Percentiles rank a stretch among this genome's conserved stretches.
These are phyloP conservation scores for Penicillium digitatum DNA, from an alignment of 2,329 filamentous ascomycete species.

Conservation along the genomic window DNA sequence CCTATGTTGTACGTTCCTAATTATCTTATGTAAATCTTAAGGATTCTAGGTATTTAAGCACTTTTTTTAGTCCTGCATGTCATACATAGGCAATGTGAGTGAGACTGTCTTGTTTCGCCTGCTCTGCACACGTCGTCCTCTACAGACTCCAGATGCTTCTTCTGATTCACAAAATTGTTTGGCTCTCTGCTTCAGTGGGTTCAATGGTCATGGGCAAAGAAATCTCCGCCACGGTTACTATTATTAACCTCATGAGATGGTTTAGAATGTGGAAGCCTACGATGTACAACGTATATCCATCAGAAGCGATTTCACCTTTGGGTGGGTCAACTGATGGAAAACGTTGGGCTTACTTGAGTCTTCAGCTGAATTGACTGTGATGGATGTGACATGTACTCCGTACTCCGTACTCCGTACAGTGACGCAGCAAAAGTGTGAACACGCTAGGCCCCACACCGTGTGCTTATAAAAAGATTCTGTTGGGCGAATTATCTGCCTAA, in stretches of 20 bases:
- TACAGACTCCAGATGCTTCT: background rate
- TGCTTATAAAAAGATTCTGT: too few relatives aligned
- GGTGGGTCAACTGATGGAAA: background rate
- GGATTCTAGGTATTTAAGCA: background rate
- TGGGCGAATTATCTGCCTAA: too few relatives aligned
- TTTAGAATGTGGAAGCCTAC: constrained; percentile 8
- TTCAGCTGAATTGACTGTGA: background rate
- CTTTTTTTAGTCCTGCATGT: background rate
- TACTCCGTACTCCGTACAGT: too few relatives aligned
- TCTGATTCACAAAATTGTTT: constrained; percentile 15
- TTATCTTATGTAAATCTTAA: background rate
- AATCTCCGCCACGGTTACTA: constrained; percentile 4
- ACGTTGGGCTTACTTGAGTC: background rate
- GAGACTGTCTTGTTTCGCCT: constrained; percentile 12
- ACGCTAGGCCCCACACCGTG: too few relatives aligned
- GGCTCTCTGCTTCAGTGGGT: constrained; percentile 13
- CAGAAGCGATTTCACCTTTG: background rate
- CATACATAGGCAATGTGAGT: constrained; percentile 6
- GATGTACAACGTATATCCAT: background rate
- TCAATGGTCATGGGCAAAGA: background rate
- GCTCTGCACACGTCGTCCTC: constrained; percentile 7
- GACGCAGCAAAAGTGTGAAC: too few relatives aligned
- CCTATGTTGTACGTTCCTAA: background rate
- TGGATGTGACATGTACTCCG: background rate
- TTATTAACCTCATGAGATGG: constrained; percentile 3